phyloP scores from a whole-genome alignment of 2,329 filamentous ascomycete genomes.

The Magnaporthiopsis incrustans region DNA sequence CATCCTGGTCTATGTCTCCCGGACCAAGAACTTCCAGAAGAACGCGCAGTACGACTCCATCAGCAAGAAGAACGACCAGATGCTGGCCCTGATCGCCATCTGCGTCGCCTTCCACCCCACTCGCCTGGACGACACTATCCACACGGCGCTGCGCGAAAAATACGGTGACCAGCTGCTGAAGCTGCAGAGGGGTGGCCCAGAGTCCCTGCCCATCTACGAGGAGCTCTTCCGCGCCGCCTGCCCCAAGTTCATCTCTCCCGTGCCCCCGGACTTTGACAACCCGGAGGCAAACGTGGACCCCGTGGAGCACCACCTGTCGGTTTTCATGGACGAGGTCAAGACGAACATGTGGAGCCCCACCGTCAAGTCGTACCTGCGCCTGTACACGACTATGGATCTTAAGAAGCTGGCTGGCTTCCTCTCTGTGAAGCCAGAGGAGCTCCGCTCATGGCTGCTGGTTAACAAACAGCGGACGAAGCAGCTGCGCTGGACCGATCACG shows the following conservation, averaged over 20 bases:
- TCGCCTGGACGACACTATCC: slow-evolving; percentile 95
- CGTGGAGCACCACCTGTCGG: slow-evolving; percentile 88
- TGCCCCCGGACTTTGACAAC: slow-evolving; percentile 95
- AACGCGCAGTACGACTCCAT: slow-evolving; percentile 97
- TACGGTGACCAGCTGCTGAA: slow-evolving; percentile 97
- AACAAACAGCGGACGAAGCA: slow-evolving; percentile 99
- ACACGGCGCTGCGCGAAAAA: slow-evolving; percentile 96
- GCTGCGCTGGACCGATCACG: slow-evolving; percentile 85
- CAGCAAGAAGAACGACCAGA: slow-evolving; percentile 99
- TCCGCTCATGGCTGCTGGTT: slow-evolving; percentile 87
- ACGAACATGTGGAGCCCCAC: slow-evolving; percentile 98
- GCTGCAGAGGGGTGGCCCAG: slow-evolving; percentile 91
- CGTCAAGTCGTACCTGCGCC: slow-evolving; percentile 95
- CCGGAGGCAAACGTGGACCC: slow-evolving; percentile 93
- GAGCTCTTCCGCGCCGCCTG: slow-evolving; percentile 97
- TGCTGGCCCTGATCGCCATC: slow-evolving; percentile 98
- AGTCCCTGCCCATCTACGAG: slow-evolving; percentile 93
- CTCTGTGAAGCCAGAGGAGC: slow-evolving; percentile 91
- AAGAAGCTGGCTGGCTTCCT: slow-evolving; percentile 97
- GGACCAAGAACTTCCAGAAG: slow-evolving; percentile 99
- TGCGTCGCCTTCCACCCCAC: slow-evolving; percentile 98
- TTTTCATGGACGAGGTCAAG: slow-evolving; percentile 99
- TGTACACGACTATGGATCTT: slow-evolving; percentile 99
- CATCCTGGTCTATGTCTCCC: slow-evolving; percentile 96
- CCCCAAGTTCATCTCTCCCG: slow-evolving; percentile 98